These are phyloP conservation scores for Sugiyamaella americana DNA, from an alignment of 805 yeast genomes.

Conservation along the genomic window DNA sequence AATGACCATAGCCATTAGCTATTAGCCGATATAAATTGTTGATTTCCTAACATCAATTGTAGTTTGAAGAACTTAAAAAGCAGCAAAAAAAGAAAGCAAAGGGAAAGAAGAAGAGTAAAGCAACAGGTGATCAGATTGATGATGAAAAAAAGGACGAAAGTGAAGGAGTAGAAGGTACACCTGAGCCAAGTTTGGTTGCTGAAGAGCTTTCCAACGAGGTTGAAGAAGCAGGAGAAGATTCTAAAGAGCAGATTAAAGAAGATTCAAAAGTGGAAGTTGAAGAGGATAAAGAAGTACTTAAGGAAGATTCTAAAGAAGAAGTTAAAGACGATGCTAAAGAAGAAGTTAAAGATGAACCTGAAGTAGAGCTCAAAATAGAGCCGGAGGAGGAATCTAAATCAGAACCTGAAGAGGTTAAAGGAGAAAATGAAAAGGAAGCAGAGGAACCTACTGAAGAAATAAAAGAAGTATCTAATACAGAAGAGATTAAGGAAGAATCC, in stretches of 20 bases:
- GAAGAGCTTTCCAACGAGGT: constrained; percentile 2
- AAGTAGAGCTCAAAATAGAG: constrained; percentile 12
- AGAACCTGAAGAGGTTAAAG: constrained; percentile 11
- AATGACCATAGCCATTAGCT: too few species aligned
- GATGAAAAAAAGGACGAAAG: constrained; percentile 16
- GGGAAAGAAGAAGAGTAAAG: constrained; percentile 30
- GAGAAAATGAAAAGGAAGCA: constrained; percentile 11
- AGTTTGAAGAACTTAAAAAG: constrained; percentile 61
- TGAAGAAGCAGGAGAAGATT: constrained; percentile 1
- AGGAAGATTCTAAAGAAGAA: constrained; percentile 7
- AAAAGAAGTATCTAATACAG: constrained; percentile 15
- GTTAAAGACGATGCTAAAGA: constrained; percentile 6
- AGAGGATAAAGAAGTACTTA: constrained; percentile 7
- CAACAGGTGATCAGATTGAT: neutral
- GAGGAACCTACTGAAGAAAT: constrained; percentile 14
- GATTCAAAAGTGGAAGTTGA: constrained; percentile 5
- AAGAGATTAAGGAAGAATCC: constrained; percentile 2
- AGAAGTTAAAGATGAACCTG: constrained; percentile 12
- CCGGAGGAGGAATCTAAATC: constrained; percentile 12
- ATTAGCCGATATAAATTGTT: too few species aligned
- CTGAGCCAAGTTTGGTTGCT: constrained; percentile 4
- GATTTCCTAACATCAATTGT: constrained; percentile 7
- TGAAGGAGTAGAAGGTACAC: constrained; percentile 7
- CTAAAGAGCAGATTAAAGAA: constrained; percentile 1
- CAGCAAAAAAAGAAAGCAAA: constrained; percentile 47